Base-by-base conservation (phyloP, 1,139 yeast genomes). In the Pichia sp. region DNA sequence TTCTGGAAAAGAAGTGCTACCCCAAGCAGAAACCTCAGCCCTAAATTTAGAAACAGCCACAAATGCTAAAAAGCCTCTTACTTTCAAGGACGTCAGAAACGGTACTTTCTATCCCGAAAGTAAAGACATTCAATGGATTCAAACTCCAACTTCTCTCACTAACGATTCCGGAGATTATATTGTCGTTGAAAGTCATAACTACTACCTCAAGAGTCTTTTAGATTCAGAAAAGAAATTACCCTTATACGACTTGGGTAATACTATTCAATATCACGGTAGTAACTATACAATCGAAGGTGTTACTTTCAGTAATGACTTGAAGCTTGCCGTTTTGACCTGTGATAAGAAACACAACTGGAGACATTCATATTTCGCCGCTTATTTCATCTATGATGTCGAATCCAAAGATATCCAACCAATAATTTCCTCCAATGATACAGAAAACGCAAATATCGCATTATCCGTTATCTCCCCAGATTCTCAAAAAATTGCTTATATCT, bases 91-190 rank as follows among this genome's bases (percentile, higher is more conserved):
- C 43, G 65, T 69, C 0, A 71, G 87, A 53, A 76, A 75, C 42
- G 77, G 77, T 2, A 68, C 75, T 2, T 83, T 83, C 54, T 51
- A 59, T 0, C 81, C 89, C 0, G 65, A 67, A 21, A 66, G 58
- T 45, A 75, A 76, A 51, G 65, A 72, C n/a, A 67, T 85, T 20
- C 90, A 84, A 60, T 85, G 93, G 93, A 76, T 84, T 42, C 69
- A 69, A 42, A 77, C 77, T 18, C 78, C 81, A 1, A 70, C 69
- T 36, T 58, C 63, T 51, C 63, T 42, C 10, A 51, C 61, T 22
- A 62, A 74, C 51, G 84, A 79, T 56, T 69, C 72, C 49, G 85
- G 84, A n/a, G 77, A 81, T 12, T 79, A 75, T 56, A 71, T 79
- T 31, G 68, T 76, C 21, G 68, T 64, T 28, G 65, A 64, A 27